Evolutionary conservation across 2,329 filamentous ascomycete genomes (phyloP).

Genomic region (Lojkania enalia): DNA sequence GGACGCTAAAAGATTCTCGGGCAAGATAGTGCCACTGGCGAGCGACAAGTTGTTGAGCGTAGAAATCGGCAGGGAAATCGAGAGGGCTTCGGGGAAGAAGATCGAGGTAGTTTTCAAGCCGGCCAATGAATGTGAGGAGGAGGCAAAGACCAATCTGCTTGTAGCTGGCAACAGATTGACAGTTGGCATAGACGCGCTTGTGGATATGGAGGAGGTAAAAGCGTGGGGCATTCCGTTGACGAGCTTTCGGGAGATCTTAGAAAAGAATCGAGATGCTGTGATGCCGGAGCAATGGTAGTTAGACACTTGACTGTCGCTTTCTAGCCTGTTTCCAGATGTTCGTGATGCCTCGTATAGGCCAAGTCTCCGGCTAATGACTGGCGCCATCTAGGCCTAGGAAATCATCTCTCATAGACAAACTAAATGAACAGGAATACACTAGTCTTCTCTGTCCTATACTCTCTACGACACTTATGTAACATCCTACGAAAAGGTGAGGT

Average conservation of each 20-base stretch:
- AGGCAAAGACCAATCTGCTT: conserved; percentile 42
- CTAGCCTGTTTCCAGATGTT: not conserved
- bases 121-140: conserved; percentile 48
- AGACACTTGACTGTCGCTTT: not conserved
- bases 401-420: not conserved
- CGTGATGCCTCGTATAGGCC: not conserved
- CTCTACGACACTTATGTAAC: not conserved
- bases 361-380: not conserved
- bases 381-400: not conserved
- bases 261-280: conserved; percentile 18
- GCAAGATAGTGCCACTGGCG: conserved; percentile 47
- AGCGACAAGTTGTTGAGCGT: conserved; percentile 47
- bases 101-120: conserved; percentile 47
- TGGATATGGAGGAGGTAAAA: conserved; percentile 38
- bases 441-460: not conserved
- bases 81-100: conserved; percentile 34
- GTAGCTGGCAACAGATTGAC: conserved; percentile 45
- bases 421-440: not conserved
- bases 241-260: conserved; percentile 49
- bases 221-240: conserved; percentile 48
- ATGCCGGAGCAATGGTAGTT: not conserved
- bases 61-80: conserved; percentile 45
- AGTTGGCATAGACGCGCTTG: conserved; percentile 41
- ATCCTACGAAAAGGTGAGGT: too few species aligned
- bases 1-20: conserved; percentile 47